Percentiles rank a stretch among this genome's conserved stretches.
Conservation (phyloP, 805 yeast species). For the Wickerhamiella lipophila region DNA sequence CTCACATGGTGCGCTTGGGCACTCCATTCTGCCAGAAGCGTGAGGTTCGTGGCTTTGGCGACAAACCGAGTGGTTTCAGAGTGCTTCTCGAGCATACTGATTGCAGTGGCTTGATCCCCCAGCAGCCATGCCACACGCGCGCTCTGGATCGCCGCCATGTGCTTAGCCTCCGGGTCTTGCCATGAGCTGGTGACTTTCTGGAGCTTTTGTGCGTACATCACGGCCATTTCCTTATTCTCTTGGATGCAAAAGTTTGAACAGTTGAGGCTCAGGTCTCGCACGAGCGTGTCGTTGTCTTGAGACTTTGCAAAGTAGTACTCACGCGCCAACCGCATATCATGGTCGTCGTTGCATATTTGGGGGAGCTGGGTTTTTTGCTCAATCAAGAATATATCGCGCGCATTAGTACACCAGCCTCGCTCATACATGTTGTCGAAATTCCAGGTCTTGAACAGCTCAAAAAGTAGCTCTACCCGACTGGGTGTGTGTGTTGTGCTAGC, state of each 20-base stretch:
- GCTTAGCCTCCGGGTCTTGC: neutral
- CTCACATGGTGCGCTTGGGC: constrained; percentile 58
- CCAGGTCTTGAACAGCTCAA: constrained; percentile 36
- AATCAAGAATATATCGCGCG: neutral
- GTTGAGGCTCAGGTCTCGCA: constrained; percentile 12
- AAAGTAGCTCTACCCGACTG: constrained; percentile 32
- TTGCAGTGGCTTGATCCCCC: constrained; percentile 44
- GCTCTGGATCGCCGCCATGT: constrained; percentile 31
- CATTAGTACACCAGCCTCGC: neutral
- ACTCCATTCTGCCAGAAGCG: constrained; percentile 45
- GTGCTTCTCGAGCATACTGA: constrained; percentile 35
- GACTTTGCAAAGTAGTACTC: constrained; percentile 25
- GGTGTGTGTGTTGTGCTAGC: constrained; percentile 27
- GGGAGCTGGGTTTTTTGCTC: neutral
- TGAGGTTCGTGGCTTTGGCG: constrained; percentile 13
- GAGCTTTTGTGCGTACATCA: neutral
- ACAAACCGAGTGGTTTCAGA: neutral
- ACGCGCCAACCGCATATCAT: constrained; percentile 12
- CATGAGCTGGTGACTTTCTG: neutral
- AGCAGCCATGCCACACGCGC: constrained; percentile 58
- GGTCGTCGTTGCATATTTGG: neutral
- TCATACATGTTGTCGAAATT: neutral
- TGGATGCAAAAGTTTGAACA: constrained; percentile 13
- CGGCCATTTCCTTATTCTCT: constrained; percentile 2
- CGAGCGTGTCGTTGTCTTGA: neutral